phyloP scores from a whole-genome alignment of 2,329 filamentous ascomycete genomes.

The Sclerotinia nivalis region DNA sequence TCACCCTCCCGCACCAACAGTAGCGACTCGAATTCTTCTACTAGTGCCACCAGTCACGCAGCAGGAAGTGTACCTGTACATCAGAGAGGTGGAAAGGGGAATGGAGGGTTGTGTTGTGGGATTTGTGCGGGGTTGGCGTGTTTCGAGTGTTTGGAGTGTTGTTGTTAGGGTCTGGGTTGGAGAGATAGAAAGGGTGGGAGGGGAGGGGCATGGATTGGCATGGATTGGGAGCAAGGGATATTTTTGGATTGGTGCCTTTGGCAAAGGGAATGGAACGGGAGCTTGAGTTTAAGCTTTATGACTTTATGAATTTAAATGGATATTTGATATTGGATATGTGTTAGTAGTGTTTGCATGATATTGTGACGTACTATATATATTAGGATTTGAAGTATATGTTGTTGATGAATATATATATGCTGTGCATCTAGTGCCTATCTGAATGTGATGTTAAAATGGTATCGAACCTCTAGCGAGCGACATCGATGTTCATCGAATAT shows the following conservation, averaged over 20 bases:
- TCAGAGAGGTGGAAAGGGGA: background rate
- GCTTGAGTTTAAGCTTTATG: background rate
- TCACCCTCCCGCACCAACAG: background rate
- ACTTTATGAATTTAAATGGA: conserved; percentile 1
- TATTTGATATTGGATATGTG: background rate
- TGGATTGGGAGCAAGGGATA: background rate
- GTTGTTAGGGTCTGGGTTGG: conserved; percentile 11
- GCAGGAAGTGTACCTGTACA: background rate
- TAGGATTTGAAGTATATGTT: background rate
- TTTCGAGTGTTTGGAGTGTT: conserved; percentile 24
- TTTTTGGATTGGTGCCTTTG: too few species aligned
- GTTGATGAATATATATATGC: background rate
- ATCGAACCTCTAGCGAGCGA: background rate
- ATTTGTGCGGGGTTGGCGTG: conserved; percentile 22
- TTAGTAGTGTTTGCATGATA: background rate
- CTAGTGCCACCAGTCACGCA: background rate
- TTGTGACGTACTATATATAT: background rate
- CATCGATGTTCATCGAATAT: background rate
- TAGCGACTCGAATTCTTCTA: background rate
- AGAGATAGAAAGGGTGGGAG: too few species aligned
- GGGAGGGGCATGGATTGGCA: background rate
- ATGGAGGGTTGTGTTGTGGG: conserved; percentile 12
- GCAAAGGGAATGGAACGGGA: too few species aligned
- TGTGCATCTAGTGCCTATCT: too few species aligned
- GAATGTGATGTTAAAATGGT: background rate